Conservation (phyloP, 495 filamentous ascomycete species). For the Daldinia vernicosa region DNA sequence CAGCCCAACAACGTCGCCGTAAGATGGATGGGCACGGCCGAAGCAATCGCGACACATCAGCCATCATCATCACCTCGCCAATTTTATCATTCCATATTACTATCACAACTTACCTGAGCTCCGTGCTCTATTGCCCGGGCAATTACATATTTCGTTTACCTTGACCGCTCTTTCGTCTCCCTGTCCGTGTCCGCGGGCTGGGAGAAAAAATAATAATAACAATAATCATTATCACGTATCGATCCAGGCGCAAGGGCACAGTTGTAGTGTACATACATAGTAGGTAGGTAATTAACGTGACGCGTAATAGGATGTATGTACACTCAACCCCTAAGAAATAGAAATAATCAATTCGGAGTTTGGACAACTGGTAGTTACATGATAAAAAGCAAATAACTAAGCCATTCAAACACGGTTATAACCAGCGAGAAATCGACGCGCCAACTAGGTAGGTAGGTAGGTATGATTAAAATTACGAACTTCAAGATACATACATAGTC, state of each 20-base stretch:
- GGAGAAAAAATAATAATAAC: not conserved
- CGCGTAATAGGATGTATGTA: not conserved
- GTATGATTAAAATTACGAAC: not conserved
- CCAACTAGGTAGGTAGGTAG: not conserved
- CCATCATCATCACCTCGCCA: slow-evolving; percentile 19
- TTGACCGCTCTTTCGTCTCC: slow-evolving; percentile 36
- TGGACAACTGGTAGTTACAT: too few relatives aligned
- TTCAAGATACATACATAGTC: not conserved
- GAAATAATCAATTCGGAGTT: not conserved
- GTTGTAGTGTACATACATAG: too few relatives aligned
- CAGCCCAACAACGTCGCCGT: not conserved
- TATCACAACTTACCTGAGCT: slow-evolving; percentile 2
- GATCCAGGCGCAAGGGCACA: not conserved
- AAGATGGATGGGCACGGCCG: not conserved
- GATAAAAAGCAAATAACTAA: not conserved
- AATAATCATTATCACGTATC: not conserved
- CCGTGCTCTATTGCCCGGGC: not conserved
- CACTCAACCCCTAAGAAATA: not conserved
- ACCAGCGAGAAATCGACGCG: not conserved
- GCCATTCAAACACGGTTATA: not conserved
- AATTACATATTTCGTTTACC: slow-evolving; percentile 1
- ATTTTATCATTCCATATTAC: not conserved
- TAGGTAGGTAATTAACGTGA: not conserved
- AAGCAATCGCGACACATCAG: not conserved
- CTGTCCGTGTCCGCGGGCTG: slow-evolving; percentile 2